Percentiles rank a stretch among this genome's conserved stretches.
These are phyloP conservation scores for Tephrocybe sp. DNA, from an alignment of 768 basidiomycete species.

Conservation along the genomic window DNA sequence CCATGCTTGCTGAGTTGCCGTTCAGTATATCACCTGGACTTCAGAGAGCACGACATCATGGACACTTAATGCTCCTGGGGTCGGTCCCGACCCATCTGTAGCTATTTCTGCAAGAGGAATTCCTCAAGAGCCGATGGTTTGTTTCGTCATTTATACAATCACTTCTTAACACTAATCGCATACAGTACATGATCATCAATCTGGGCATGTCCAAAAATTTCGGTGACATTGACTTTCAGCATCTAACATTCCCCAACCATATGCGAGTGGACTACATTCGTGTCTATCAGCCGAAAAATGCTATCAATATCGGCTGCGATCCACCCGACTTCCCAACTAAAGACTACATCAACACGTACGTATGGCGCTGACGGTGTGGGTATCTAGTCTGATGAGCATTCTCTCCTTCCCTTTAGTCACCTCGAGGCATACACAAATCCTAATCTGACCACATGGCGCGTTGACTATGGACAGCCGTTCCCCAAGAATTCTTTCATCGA, in stretches of 20 bases:
- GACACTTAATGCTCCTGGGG: slow-evolving; percentile 66
- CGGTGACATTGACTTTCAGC: slow-evolving; percentile 59
- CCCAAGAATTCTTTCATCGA: slow-evolving; percentile 53
- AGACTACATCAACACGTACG: slow-evolving; percentile 59
- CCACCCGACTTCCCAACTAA: slow-evolving; percentile 60
- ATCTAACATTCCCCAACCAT: slow-evolving; percentile 60
- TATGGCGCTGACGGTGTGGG: slow-evolving; percentile 1
- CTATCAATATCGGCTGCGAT: slow-evolving; percentile 66
- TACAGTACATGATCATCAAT: slow-evolving; percentile 78
- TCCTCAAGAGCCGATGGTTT: slow-evolving; percentile 80
- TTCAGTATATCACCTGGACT: slow-evolving; percentile 80
- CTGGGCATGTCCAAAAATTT: slow-evolving; percentile 81
- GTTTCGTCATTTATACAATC: slow-evolving; percentile 3
- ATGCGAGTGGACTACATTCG: slow-evolving; percentile 46
- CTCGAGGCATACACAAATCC: slow-evolving; percentile 69
- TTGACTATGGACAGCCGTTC: slow-evolving; percentile 45
- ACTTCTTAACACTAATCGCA: not conserved
- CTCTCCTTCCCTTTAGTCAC: slow-evolving; percentile 29
- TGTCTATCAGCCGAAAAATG: slow-evolving; percentile 61
- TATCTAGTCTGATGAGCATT: not conserved
- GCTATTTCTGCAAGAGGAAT: slow-evolving; percentile 64
- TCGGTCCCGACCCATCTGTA: slow-evolving; percentile 55
- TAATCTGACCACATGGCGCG: slow-evolving; percentile 44
- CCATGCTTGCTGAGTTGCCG: not conserved
- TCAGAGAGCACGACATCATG: slow-evolving; percentile 61